Base-by-base conservation (phyloP, 2,329 filamentous ascomycete species). In the Phaeosphaeriaceae sp. region DNA sequence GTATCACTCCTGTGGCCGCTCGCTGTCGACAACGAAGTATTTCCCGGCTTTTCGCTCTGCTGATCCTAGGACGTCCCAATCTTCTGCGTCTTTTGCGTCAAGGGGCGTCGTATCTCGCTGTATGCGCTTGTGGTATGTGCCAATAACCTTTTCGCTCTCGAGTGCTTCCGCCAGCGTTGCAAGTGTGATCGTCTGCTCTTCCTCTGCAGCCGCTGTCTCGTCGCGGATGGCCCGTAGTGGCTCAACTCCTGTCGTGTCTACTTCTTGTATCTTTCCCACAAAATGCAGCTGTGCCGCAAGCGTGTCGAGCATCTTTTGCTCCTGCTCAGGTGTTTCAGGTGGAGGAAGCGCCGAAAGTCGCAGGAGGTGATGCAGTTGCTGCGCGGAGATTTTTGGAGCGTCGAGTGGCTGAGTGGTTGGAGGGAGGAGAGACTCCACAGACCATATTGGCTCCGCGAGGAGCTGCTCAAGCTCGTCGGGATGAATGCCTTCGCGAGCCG, bases 261-360 rank as follows among this genome's bases (percentile, higher is more conserved):
- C 89, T 46, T 84, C 81, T 72, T 96, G 93, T 20, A 98, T 88
- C 61, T 92, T 87, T 60, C 87, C 88, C n/a, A 98, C 93, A 72
- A 99, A 99, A 70, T 91, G 89, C 0, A 99, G 85, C 74, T 99
- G 95, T 31, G 90, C 88, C 52, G 89, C 85, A 1, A 99, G 84
- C 1, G 89, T 93, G 21, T 84, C 74, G 3, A 96, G 84, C 86
- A 97, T 92, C 24, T 83, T 79, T 0, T 81, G 70, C 74, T 96
- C 90, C 67, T 93, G 89, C 51, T 82, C 82, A 1, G 80, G 64
- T 1, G 83, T 83, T 19, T 83, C 79, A 0, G 94, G 93, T 1
- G 84, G 84, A 0, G 94, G 93, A 0, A 99, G 88, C 15, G 94
- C 93, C 3, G 93, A 96, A 41, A 98, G 88, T 19, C 91, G 91